phyloP scores from a whole-genome alignment of 192 early-diverging fungal species.

The Backusella tuberculispora region DNA sequence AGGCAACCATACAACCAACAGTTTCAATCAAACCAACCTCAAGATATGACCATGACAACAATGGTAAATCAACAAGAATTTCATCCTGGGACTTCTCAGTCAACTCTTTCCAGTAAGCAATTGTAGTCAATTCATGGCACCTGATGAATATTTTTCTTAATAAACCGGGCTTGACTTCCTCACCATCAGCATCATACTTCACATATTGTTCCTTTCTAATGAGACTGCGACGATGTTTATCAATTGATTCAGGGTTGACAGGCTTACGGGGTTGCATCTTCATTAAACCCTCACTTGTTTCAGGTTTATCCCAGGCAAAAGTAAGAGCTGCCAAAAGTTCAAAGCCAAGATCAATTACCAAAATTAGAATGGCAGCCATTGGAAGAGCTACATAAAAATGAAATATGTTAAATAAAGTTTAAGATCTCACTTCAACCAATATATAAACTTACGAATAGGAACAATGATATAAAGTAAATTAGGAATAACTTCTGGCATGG shows the following conservation, averaged over 20 bases:
- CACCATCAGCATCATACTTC: slow-evolving; percentile 51
- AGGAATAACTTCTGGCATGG: slow-evolving; percentile 88
- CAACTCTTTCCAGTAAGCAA: slow-evolving; percentile 62
- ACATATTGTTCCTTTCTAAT: slow-evolving; percentile 53
- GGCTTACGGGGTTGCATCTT: slow-evolving; percentile 88
- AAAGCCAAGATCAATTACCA: slow-evolving; percentile 94
- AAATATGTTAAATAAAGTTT: not conserved
- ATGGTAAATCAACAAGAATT: slow-evolving; percentile 80
- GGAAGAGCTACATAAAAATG: slow-evolving; percentile 54
- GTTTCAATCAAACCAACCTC: slow-evolving; percentile 84
- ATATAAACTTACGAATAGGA: slow-evolving; percentile 61
- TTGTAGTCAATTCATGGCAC: slow-evolving; percentile 54
- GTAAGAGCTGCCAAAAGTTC: slow-evolving; percentile 86
- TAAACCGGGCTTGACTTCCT: slow-evolving; percentile 38
- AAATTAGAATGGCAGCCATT: slow-evolving; percentile 81
- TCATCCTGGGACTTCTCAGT: slow-evolving; percentile 81
- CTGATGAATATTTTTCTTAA: slow-evolving; percentile 29
- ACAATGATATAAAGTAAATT: slow-evolving; percentile 86
- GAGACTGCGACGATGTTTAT: slow-evolving; percentile 62
- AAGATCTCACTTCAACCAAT: not conserved
- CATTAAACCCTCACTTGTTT: slow-evolving; percentile 80
- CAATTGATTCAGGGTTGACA: slow-evolving; percentile 77
- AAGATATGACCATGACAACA: slow-evolving; percentile 85
- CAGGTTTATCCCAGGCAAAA: slow-evolving; percentile 92
- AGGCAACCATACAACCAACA: slow-evolving; percentile 69